Conservation (phyloP, 1,139 yeast species). For the Zhuliangozyma parablackwelliae region DNA sequence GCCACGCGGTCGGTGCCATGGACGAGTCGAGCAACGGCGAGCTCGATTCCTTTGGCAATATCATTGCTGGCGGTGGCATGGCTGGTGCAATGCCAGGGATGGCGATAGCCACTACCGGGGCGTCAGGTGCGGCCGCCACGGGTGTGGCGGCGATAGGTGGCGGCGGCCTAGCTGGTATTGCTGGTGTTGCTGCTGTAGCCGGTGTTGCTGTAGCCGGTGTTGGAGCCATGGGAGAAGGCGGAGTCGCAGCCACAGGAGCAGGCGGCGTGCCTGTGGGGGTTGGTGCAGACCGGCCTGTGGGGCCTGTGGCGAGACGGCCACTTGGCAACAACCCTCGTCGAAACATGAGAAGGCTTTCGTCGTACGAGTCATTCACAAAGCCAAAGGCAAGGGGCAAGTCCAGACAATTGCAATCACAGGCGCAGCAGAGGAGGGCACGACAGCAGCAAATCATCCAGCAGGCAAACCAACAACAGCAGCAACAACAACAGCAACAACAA, state of each 20-base stretch:
- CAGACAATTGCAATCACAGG: constrained; percentile 5
- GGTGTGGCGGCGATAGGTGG: no score
- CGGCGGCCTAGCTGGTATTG: no score
- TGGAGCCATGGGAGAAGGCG: no score
- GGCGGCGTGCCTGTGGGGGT: not conserved
- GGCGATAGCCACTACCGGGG: not conserved
- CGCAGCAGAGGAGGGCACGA: constrained; percentile 17
- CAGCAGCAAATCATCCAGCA: constrained; percentile 15
- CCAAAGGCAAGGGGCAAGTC: constrained; percentile 18
- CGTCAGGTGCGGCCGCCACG: no score
- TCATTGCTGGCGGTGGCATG: not conserved
- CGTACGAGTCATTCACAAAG: constrained; percentile 44
- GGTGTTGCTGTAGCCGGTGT: no score
- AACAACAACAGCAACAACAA: constrained; percentile 5
- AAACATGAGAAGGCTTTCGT: constrained; percentile 30
- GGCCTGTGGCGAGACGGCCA: not conserved
- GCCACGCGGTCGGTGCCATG: constrained; percentile 1
- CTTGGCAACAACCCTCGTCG: not conserved
- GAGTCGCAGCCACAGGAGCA: no score
- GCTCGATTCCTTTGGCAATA: no score
- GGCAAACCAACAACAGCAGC: constrained; percentile 11
- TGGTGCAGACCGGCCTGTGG: not conserved
- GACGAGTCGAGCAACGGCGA: no score
- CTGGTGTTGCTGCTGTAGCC: no score
- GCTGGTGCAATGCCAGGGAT: not conserved